These are phyloP conservation scores for Ceratopteris richardii DNA, from an alignment of 75 land plant species.

Conservation along the genomic window DNA sequence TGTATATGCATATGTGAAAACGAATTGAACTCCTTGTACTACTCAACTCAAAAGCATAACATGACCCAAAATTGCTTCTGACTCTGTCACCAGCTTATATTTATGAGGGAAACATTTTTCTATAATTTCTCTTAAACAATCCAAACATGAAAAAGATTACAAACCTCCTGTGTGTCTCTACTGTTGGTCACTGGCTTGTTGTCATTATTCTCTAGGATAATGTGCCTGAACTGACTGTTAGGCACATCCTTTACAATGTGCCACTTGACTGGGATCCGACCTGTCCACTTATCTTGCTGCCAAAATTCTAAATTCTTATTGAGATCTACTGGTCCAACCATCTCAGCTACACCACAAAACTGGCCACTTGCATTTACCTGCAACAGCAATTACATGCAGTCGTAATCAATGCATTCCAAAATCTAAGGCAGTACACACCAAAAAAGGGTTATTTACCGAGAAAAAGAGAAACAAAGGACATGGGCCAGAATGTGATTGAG, in stretches of 20 bases:
- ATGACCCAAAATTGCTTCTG: too few species aligned
- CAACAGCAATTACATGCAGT: conserved; percentile 10
- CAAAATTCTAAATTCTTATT: conserved; percentile 51
- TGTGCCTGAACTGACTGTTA: conserved; percentile 53
- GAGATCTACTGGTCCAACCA: conserved; percentile 60
- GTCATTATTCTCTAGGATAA: conserved; percentile 59
- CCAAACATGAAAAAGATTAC: neutral
- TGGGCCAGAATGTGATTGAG: conserved; percentile 43
- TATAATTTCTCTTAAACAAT: neutral
- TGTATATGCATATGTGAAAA: too few species aligned
- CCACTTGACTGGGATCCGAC: conserved; percentile 57
- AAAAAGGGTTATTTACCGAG: conserved; percentile 40
- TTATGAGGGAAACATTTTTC: neutral
- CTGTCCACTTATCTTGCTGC: conserved; percentile 79
- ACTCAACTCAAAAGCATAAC: too few species aligned
- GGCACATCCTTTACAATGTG: conserved; percentile 70
- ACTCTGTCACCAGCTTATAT: neutral
- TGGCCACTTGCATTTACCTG: conserved; percentile 73
- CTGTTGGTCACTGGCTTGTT: conserved; percentile 65
- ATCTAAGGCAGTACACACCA: too few species aligned
- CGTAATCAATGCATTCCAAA: neutral
- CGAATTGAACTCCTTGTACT: too few species aligned
- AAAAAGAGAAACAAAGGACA: conserved; percentile 93
- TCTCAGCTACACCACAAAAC: conserved; percentile 66
- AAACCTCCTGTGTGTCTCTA: conserved; percentile 49